These are phyloP conservation scores for Cytidiella melzeri DNA, from an alignment of 768 basidiomycete species.

Conservation along the genomic window DNA sequence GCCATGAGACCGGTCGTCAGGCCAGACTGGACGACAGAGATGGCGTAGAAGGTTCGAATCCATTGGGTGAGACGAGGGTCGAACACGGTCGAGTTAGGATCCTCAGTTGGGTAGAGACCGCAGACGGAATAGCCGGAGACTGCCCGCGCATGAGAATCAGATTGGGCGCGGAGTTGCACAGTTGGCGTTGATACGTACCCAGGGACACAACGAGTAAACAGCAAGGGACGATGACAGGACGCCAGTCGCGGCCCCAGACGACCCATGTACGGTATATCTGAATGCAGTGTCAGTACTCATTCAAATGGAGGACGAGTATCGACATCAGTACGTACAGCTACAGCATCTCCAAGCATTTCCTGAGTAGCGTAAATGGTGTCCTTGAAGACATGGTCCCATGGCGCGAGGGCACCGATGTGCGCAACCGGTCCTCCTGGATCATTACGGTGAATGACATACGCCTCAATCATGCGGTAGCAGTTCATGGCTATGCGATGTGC, in stretches of 20 bases:
- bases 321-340: conserved; percentile 7
- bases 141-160: no score
- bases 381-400: conserved; percentile 17
- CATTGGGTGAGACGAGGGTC: conserved; percentile 13
- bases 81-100: conserved; percentile 9
- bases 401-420: conserved; percentile 11
- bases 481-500: conserved; percentile 12
- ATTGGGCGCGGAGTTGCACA: background rate
- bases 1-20: conserved; percentile 15
- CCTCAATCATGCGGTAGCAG: conserved; percentile 14
- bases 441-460: conserved; percentile 9
- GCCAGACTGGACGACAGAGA: conserved; percentile 15
- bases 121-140: conserved; percentile 16
- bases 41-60: conserved; percentile 14
- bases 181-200: conserved; percentile 7
- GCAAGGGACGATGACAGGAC: conserved; percentile 6
- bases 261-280: conserved; percentile 15
- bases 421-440: conserved; percentile 14
- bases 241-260: conserved; percentile 15
- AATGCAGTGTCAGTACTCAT: background rate
- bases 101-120: conserved; percentile 11
- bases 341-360: conserved; percentile 14
- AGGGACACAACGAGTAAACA: conserved; percentile 9
- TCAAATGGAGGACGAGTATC: background rate
- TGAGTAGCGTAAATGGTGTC: conserved; percentile 15